phyloP scores from a whole-genome alignment of 768 basidiomycete species.

The Auriscalpium orientale region DNA sequence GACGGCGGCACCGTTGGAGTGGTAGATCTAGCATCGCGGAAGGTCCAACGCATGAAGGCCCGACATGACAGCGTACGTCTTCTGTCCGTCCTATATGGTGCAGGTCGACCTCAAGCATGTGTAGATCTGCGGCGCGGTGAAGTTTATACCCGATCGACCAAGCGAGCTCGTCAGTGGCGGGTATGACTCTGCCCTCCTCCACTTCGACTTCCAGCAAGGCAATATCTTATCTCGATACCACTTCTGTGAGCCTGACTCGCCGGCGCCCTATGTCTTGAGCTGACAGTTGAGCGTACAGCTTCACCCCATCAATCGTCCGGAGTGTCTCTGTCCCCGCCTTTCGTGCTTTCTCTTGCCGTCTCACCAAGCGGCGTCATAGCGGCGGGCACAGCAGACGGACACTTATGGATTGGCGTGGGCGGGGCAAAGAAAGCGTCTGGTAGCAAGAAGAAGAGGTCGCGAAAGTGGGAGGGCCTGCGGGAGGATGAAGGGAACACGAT shows the following conservation, averaged over 20 bases:
- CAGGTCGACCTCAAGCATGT: slow-evolving; percentile 3
- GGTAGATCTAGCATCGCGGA: slow-evolving; percentile 46
- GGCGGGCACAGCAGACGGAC: slow-evolving; percentile 71
- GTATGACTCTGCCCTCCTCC: slow-evolving; percentile 61
- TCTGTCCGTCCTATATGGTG: neutral
- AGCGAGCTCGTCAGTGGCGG: slow-evolving; percentile 72
- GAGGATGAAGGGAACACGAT: slow-evolving; percentile 34
- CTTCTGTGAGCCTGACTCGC: slow-evolving; percentile 36
- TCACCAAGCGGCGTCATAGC: slow-evolving; percentile 54
- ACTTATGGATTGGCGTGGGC: slow-evolving; percentile 59
- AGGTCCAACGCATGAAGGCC: slow-evolving; percentile 48
- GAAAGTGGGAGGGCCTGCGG: slow-evolving; percentile 69
- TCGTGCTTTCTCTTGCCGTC: slow-evolving; percentile 56
- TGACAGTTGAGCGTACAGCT: slow-evolving; percentile 22
- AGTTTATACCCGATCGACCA: slow-evolving; percentile 65
- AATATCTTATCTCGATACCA: slow-evolving; percentile 50
- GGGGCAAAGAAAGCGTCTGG: slow-evolving; percentile 42
- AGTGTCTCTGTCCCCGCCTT: slow-evolving; percentile 65
- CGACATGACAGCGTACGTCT: slow-evolving; percentile 54
- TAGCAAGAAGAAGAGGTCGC: slow-evolving; percentile 38
- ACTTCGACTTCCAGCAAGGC: slow-evolving; percentile 56
- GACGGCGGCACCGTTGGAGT: slow-evolving; percentile 66
- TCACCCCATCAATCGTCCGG: slow-evolving; percentile 34
- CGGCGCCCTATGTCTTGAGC: too few species aligned
- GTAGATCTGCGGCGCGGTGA: slow-evolving; percentile 65